A percentile compares a stretch with the other conserved stretches of the same genome.
Evolutionary conservation across 257 asterid genomes (phyloP).

Genomic region (Anisodus acutangulus): DNA sequence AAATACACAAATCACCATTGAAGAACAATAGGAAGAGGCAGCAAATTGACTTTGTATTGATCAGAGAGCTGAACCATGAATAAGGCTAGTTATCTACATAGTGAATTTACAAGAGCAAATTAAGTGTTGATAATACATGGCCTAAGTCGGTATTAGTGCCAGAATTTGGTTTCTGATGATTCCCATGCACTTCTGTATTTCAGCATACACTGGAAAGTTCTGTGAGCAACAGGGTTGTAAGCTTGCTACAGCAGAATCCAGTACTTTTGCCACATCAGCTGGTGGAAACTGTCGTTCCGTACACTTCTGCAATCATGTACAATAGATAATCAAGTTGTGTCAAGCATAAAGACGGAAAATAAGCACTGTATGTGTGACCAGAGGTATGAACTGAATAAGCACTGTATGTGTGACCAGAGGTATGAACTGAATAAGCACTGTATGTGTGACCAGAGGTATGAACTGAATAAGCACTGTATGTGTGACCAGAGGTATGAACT

Average conservation of each 20-base stretch:
- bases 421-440: not conserved
- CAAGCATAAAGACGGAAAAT: not conserved
- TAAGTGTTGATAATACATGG: not conserved
- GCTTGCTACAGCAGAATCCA: slow-evolving; percentile 85
- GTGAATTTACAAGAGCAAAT: slow-evolving; percentile 35
- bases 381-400: not conserved
- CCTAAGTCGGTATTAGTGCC: slow-evolving; percentile 84
- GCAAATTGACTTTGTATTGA: slow-evolving; percentile 14
- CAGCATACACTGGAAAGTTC: slow-evolving; percentile 77
- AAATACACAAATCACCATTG: not conserved
- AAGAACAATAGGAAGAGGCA: not conserved
- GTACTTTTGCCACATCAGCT: slow-evolving; percentile 79
- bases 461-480: not conserved
- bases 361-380: not conserved
- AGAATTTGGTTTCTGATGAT: slow-evolving; percentile 92
- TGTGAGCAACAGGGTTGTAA: slow-evolving; percentile 79
- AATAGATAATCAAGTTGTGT: not conserved
- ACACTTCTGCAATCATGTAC: slow-evolving; percentile 69
- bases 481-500: not conserved
- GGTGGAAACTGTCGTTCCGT: slow-evolving; percentile 97
- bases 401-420: not conserved
- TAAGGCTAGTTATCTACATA: slow-evolving; percentile 46
- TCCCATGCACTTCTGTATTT: slow-evolving; percentile 94
- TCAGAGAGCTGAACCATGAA: slow-evolving; percentile 31
- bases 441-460: not conserved